phyloP scores from a whole-genome alignment of 2,329 filamentous ascomycete genomes.

The Furcasterigmium furcatum region DNA sequence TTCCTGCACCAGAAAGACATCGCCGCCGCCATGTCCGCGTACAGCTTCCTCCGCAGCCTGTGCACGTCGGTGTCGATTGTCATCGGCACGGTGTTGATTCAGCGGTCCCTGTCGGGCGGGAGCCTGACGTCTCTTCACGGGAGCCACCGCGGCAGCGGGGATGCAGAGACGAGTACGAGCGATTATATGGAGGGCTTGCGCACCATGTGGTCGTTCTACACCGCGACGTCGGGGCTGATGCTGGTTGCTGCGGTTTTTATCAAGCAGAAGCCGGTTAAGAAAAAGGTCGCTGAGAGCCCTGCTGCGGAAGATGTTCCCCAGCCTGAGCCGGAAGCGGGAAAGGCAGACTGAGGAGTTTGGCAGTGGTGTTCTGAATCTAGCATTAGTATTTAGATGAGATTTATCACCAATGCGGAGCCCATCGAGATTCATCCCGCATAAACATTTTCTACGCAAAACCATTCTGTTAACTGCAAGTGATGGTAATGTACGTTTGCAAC shows the following conservation, averaged over 20 bases:
- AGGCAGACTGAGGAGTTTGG: no score
- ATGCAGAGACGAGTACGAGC: not conserved
- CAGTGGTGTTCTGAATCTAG: no score
- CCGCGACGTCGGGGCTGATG: constrained; percentile 1
- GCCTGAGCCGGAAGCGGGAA: no score
- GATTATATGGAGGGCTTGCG: constrained; percentile 3
- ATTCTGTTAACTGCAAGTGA: no score
- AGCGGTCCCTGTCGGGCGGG: constrained; percentile 19
- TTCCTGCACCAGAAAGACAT: constrained; percentile 46
- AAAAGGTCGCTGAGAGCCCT: not conserved
- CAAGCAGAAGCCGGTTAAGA: constrained; percentile 2
- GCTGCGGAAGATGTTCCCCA: no score
- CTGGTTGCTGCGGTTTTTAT: constrained; percentile 4
- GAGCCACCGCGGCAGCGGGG: no score
- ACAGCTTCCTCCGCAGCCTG: constrained; percentile 51
- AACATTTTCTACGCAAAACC: no score
- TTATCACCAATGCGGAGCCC: no score
- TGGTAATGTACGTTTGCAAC: no score
- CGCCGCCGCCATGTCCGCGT: constrained; percentile 50
- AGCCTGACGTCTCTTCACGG: constrained; percentile 4
- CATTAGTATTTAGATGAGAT: no score
- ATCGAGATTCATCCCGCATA: no score
- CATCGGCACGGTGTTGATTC: constrained; percentile 58
- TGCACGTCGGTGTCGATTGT: constrained; percentile 54
- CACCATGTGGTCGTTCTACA: constrained; percentile 8